phyloP scores from a whole-genome alignment of 2,329 filamentous ascomycete genomes.

The Canariomyces notabilis region DNA sequence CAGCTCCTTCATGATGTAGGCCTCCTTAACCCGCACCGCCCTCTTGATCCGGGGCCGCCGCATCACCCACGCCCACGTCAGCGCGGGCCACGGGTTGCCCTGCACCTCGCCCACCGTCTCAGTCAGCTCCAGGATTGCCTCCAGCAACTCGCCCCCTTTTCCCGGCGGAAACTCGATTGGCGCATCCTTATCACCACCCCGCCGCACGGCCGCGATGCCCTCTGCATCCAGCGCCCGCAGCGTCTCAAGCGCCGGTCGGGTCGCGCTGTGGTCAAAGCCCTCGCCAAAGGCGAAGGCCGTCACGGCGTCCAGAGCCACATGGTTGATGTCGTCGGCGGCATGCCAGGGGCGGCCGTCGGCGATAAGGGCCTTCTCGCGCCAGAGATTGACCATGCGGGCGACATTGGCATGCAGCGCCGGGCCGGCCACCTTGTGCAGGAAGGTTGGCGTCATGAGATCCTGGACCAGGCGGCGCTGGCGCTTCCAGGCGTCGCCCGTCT shows the following conservation, averaged over 20 bases:
- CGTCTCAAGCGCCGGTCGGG: constrained; percentile 7
- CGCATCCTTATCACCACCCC: constrained; percentile 13
- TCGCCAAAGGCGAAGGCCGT: constrained; percentile 29
- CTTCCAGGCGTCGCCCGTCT: constrained; percentile 30
- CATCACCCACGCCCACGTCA: constrained; percentile 27
- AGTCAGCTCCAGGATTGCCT: constrained; percentile 27
- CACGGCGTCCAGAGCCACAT: constrained; percentile 31
- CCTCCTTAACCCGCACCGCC: constrained; percentile 29
- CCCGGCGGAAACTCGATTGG: constrained; percentile 26
- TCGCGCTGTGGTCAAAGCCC: constrained; percentile 25
- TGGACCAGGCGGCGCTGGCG: constrained; percentile 32
- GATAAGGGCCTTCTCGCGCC: constrained; percentile 29
- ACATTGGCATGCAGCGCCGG: constrained; percentile 32
- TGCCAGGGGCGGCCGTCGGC: constrained; percentile 30
- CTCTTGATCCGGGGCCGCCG: constrained; percentile 28
- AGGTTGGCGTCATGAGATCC: constrained; percentile 35
- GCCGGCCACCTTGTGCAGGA: constrained; percentile 31
- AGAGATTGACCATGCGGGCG: constrained; percentile 31
- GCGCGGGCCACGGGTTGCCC: constrained; percentile 27
- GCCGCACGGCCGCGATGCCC: neutral
- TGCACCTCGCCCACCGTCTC: constrained; percentile 28
- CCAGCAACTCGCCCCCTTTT: constrained; percentile 23
- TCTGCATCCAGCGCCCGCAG: neutral
- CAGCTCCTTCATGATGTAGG: constrained; percentile 26
- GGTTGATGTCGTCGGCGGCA: constrained; percentile 30